Evolutionary conservation across 148 eudicot species (phyloP), one percentile per base, ranked within the genome.

Genomic region (Selenicereus undatus): DNA sequence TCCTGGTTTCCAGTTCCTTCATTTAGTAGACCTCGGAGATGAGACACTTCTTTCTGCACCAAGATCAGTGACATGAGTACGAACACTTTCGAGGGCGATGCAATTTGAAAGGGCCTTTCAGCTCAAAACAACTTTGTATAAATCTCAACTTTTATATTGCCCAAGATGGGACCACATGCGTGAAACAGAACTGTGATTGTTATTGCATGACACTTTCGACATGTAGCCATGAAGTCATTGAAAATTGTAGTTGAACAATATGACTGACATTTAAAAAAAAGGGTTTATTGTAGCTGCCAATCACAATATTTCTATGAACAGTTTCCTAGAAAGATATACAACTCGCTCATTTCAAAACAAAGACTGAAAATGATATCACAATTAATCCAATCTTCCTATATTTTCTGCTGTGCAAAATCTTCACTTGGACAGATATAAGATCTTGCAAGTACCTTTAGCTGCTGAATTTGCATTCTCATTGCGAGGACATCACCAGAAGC

Each of bases 401-500:
- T 62, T 60, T 29, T 56, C 52, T 58, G 24, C 13, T 17, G 5
- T 36, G 5, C 20, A 4, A 24, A 32, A 69, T 14, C 20, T 26
- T 51, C 30, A 29, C 14, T 9, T 39, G 35, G 20, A 51, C 21
- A 83, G 36, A 17, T 74, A 65, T 45, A 11, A 56, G 11, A 76
- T 54, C 48, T 8, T 76, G 62, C 11, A 64, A 76, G 51, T 87
- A 96, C 99, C 99, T 96, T 96, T 35, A 96, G 91, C 75, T 94
- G 92, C 86, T 96, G 97, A 86, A 92, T 96, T 84, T 96, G 98
- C 86, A 92, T 77, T 83, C 97, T 86, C 97, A 96, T 90, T 71
- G 97, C 98, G 85, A 96, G 89, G 68, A 96, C 98, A 84, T 96
- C 99, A 72, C 99, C 99, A 73, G 99, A 96, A 85, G 99, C 98